A percentile compares a stretch with the other conserved stretches of the same genome.
These are phyloP conservation scores for Huntiella abstrusa DNA, from an alignment of 2,329 filamentous ascomycete species.

Conservation along the genomic window DNA sequence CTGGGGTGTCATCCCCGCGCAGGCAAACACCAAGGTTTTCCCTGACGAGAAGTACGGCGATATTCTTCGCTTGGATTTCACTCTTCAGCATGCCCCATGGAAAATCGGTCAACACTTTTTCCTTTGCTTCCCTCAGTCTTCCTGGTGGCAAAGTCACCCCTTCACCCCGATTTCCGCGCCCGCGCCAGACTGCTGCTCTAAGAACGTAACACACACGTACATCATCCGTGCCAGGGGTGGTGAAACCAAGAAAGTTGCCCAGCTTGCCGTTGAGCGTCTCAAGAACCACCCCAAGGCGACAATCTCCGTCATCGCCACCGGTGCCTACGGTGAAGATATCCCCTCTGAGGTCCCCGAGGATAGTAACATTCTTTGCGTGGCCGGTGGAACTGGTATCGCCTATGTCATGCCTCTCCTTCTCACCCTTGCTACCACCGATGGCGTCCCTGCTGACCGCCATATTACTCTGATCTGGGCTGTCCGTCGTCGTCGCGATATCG, in stretches of 20 bases:
- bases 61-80: slow-evolving; percentile 47
- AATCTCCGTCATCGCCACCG: slow-evolving; percentile 36
- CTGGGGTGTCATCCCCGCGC: slow-evolving; percentile 11
- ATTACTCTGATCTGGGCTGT: slow-evolving; percentile 49
- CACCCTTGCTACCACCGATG: slow-evolving; percentile 20
- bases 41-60: slow-evolving; percentile 37
- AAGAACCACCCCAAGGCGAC: slow-evolving; percentile 11
- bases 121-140: slow-evolving; percentile 45
- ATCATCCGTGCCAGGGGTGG: slow-evolving; percentile 38
- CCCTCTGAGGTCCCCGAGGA: slow-evolving; percentile 22
- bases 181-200: slow-evolving; percentile 17
- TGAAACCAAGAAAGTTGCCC: slow-evolving; percentile 37
- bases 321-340: slow-evolving; percentile 40
- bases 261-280: slow-evolving; percentile 23
- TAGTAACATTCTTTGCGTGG: slow-evolving; percentile 23
- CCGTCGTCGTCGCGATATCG: slow-evolving; percentile 31
- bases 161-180: slow-evolving; percentile 45
- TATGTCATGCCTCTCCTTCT: slow-evolving; percentile 22
- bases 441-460: slow-evolving; percentile 28
- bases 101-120: slow-evolving; percentile 53
- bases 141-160: slow-evolving; percentile 54
- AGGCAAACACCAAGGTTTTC: slow-evolving; percentile 28
- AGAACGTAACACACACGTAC: slow-evolving; percentile 32
- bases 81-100: slow-evolving; percentile 42
- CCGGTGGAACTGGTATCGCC: slow-evolving; percentile 23